Base-by-base conservation (phyloP, 768 basidiomycete species). In the Sarcodon aspratus region DNA sequence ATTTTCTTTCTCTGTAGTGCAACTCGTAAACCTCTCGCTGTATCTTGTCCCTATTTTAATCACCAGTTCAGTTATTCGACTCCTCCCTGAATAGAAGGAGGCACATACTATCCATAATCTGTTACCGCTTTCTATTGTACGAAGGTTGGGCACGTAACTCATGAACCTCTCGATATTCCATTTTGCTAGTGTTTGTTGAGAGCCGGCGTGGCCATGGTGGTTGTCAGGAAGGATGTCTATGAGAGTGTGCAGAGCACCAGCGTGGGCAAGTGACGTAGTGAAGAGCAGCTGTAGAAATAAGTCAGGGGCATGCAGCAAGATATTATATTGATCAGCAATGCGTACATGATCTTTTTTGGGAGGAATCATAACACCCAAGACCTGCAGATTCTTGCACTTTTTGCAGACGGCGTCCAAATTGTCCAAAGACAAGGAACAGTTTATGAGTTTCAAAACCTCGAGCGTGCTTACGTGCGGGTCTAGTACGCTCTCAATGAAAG, bases 281-380 rank as follows among this genome's bases (percentile, higher is more conserved):
- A 50, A 47, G 18, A 35, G 31, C 21, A 3, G 40, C 44, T 48
- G 44, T 36, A 37, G 10, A 42, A 36, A 36, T 32, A 43, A 11
- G 40, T n/a, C 15, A 9, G 45, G 33, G 47, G 35, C 8, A 18
- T 35, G 12, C 13, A 4, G 15, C n/a, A 15, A 13, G n/a, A n/a
- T n/a, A n/a, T n/a, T 12, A 7, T 43, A 15, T n/a, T 36, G 32
- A 17, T 15, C 13, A 59, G 54, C 33, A 47, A 33, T 12, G 59
- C 70, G 37, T 44, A 78, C 77, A 31, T 75, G 53, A 4, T 79
- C 75, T 54, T 71, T 74, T 45, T 69, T 59, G 9, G 40, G 27
- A 3, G 78, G 75, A n/a, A 81, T 56, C 21, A 69, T 61, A 9
- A 82, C 51, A 36, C 71, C 72, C 5, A 83, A 59, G 46, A 71